Conservation (phyloP, 1,284 basidiomycete species). For the Psilocybe mexicana region DNA sequence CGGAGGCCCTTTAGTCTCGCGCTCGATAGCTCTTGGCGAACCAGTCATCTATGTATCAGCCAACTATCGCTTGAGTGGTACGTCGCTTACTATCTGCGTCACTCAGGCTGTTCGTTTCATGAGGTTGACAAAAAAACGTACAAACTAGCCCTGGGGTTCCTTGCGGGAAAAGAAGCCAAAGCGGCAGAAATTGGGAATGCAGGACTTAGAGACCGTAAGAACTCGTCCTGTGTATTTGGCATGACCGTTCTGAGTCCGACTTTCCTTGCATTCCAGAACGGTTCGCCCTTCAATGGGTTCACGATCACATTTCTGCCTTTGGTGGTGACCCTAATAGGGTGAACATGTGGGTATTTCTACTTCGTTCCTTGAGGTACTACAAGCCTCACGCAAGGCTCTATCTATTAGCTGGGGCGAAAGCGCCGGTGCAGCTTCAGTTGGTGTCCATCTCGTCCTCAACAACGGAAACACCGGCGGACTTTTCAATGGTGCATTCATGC, state of each 20-base stretch:
- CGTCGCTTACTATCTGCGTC: background rate
- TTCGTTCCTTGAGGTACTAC: background rate
- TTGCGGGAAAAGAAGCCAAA: slow-evolving; percentile 46
- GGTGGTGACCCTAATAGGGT: slow-evolving; percentile 47
- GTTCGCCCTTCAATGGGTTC: slow-evolving; percentile 49
- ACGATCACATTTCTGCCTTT: slow-evolving; percentile 46
- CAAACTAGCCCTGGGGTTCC: slow-evolving; percentile 39
- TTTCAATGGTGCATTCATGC: slow-evolving; percentile 49
- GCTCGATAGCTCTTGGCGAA: slow-evolving; percentile 20
- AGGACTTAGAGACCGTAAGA: slow-evolving; percentile 49
- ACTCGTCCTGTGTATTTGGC: background rate
- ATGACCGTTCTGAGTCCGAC: background rate
- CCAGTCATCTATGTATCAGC: slow-evolving; percentile 26
- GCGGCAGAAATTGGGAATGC: slow-evolving; percentile 48
- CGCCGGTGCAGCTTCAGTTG: slow-evolving; percentile 50
- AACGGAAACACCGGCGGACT: slow-evolving; percentile 45
- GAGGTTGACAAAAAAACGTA: background rate
- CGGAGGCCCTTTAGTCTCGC: slow-evolving; percentile 18
- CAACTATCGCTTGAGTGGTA: slow-evolving; percentile 27
- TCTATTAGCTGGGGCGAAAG: slow-evolving; percentile 51
- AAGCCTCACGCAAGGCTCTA: background rate
- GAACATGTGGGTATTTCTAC: slow-evolving; percentile 30
- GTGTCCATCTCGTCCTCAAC: slow-evolving; percentile 50
- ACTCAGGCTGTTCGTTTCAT: background rate
- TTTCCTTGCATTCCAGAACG: slow-evolving; percentile 24